These are phyloP conservation scores for Zea luxurians DNA, from an alignment of 176 grass and related monocot genomes.

Conservation along the genomic window DNA sequence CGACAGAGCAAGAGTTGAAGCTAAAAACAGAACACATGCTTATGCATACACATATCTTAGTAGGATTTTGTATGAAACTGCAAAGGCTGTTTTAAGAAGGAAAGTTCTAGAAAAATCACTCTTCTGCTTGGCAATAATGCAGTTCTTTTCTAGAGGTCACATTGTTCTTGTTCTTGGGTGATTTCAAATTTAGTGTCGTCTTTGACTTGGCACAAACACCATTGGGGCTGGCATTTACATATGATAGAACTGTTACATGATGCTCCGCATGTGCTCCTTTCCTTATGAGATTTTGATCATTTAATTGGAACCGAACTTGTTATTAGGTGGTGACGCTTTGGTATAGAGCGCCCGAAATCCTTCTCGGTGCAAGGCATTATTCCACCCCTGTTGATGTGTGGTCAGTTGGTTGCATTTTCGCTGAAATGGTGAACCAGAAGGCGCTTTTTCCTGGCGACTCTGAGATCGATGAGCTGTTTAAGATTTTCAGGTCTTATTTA, in stretches of 20 bases:
- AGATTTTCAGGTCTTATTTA: conserved; percentile 85
- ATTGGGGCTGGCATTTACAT: not conserved
- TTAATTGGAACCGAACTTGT: conserved; percentile 19
- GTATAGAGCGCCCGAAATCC: conserved; percentile 96
- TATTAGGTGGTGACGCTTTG: conserved; percentile 89
- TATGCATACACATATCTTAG: not conserved
- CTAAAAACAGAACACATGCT: not conserved
- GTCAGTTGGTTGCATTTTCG: conserved; percentile 97
- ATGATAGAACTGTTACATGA: conserved; percentile 7
- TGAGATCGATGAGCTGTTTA: conserved; percentile 93
- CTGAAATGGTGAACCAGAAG: conserved; percentile 86
- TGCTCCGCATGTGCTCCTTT: not conserved
- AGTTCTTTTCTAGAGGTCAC: not conserved
- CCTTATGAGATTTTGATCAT: not conserved
- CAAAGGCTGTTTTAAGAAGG: not conserved
- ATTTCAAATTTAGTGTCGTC: not conserved
- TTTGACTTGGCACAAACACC: not conserved
- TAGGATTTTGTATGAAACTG: not conserved
- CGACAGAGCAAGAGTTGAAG: not conserved
- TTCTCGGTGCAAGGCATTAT: conserved; percentile 79
- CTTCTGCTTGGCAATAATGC: not conserved
- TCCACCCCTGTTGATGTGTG: conserved; percentile 95
- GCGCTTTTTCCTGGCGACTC: conserved; percentile 90
- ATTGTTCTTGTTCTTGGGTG: not conserved
- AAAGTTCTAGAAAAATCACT: not conserved